Evolutionary conservation across 345 rosid genomes (phyloP).

Genomic region (Corchorus olitorius): DNA sequence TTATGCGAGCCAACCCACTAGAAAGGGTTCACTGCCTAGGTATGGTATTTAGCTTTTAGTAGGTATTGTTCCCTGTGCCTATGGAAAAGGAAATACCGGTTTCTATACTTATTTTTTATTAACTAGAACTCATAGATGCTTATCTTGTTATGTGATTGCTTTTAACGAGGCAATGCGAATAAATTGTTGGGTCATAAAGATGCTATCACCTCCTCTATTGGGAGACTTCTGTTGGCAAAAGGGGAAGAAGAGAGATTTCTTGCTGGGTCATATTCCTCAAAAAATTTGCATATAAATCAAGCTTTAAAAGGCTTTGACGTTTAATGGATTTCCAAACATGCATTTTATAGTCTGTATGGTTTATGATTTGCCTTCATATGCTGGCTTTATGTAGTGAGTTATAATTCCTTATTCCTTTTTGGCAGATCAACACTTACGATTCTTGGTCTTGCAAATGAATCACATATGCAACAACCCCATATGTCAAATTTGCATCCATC

Average conservation of each 20-base stretch:
- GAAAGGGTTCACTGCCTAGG: conserved; percentile 73
- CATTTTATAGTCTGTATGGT: neutral
- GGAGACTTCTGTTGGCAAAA: too few relatives aligned
- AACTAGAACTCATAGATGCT: too few relatives aligned
- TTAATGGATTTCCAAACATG: neutral
- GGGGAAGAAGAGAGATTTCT: too few relatives aligned
- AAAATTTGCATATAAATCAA: too few relatives aligned
- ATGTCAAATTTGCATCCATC: conserved; percentile 53
- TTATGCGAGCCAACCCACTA: conserved; percentile 68
- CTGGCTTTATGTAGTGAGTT: conserved; percentile 15
- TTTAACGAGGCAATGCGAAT: too few relatives aligned
- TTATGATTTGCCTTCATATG: neutral
- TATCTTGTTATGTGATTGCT: too few relatives aligned
- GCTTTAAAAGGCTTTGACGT: too few relatives aligned
- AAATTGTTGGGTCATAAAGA: too few relatives aligned
- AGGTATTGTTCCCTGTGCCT: neutral
- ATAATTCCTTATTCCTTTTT: conserved; percentile 18
- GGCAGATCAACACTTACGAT: conserved; percentile 70
- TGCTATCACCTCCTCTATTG: too few relatives aligned
- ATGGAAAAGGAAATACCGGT: neutral
- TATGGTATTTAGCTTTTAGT: conserved; percentile 28
- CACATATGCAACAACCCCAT: conserved; percentile 43
- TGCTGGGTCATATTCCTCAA: too few relatives aligned
- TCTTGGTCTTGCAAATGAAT: conserved; percentile 69
- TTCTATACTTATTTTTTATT: too few relatives aligned